Percentiles rank a stretch among this genome's conserved stretches.
Conservation (phyloP, 225 moss, liverwort and hornwort genomes). For the Neckera pumila region DNA sequence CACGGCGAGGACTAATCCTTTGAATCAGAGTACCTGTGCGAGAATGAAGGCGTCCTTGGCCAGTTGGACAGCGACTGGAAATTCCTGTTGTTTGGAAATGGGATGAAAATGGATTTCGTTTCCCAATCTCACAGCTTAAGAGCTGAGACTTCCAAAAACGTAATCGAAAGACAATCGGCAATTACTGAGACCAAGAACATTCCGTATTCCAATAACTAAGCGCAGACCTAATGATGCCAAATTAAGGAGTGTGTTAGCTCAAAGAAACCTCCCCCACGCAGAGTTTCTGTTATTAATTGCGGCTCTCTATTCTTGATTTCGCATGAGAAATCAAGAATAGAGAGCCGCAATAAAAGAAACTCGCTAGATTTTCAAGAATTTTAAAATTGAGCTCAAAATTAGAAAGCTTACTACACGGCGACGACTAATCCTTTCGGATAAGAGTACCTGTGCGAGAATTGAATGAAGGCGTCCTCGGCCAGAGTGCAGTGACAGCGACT, state of each 20-base stretch:
- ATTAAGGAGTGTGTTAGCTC: neutral
- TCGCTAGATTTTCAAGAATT: neutral
- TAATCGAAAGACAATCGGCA: neutral
- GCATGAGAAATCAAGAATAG: neutral
- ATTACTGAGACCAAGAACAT: neutral
- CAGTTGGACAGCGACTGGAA: constrained; percentile 3
- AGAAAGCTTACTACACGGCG: neutral
- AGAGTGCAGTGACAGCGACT: neutral
- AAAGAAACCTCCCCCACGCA: neutral
- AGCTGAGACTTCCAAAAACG: neutral
- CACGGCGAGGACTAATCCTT: neutral
- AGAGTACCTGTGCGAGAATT: neutral
- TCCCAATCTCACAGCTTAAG: neutral
- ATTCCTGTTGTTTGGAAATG: neutral
- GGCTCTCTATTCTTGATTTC: neutral
- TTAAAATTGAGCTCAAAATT: neutral
- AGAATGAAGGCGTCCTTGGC: neutral
- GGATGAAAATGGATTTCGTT: neutral
- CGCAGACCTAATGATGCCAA: neutral
- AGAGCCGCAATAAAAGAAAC: neutral
- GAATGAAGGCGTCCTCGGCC: neutral
- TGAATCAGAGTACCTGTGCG: neutral
- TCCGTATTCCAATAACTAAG: neutral
- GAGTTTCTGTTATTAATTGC: neutral
- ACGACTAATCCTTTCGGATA: neutral